Base-by-base conservation (phyloP, 768 basidiomycete species). In the Botryobasidium botryosum region DNA sequence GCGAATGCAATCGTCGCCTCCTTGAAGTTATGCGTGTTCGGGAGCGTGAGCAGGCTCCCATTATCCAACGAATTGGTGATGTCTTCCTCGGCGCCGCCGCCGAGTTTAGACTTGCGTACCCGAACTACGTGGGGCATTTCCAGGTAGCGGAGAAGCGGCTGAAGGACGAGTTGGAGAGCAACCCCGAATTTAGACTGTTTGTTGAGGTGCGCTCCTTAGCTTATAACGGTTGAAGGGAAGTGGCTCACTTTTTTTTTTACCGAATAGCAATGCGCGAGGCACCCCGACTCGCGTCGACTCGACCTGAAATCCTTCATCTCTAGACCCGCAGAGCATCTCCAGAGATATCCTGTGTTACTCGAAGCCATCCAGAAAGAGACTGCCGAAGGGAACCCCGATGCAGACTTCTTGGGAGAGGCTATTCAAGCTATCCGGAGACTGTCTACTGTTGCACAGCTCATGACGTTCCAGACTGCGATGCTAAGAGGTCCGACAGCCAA, bases 381-480 rank as follows among this genome's bases (percentile, higher is more conserved):
- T 0, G 74, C 70, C 1, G 68, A 71, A 7, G 82, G 74, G 29
- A 87, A 88, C 53, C 74, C 82, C 0, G 90, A 96, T 55, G 68
- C 67, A 1, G 85, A 88, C 31, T 91, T 78, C 58, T 62, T 94
- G 45, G 61, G 67, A n/a, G 77, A 87, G 54, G 88, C 91, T 2
- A 77, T 86, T 35, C 73, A 75, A 40, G 77, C 85, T 0, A 86
- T 96, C 58, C 77, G 78, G 55, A 79, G 74, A 50, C 62, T 96
- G 45, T 83, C 87, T 50, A 71, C 72, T 4, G 71, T 86, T 4
- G 79, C 84, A 1, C 83, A 87, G 57, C 61, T 94, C 39, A 71
- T 79, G 51, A 84, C 87, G 3, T 96, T 91, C 74, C 90, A 96
- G 58, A 70, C 75, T 33, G 80, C 84, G 1, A 88, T 86, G 79